Percentiles rank a stretch among this genome's conserved stretches.
Conservation (phyloP, 2,329 filamentous ascomycete species). For the Stylonectria norvegica region DNA sequence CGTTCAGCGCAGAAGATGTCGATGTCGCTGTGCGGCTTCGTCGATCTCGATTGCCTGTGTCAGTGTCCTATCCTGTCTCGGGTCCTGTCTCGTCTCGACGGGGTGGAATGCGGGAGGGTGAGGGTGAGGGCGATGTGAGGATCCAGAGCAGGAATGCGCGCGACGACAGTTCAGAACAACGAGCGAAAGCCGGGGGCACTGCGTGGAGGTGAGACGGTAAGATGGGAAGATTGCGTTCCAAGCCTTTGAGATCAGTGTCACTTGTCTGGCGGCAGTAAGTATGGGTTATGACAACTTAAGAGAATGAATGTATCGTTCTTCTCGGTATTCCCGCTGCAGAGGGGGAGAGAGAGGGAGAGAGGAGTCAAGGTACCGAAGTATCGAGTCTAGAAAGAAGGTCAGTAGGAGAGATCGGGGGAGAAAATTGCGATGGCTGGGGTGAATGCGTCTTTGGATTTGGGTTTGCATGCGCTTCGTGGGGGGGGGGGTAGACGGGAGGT, state of each 20-base stretch:
- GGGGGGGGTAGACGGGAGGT: slow-evolving; percentile 13
- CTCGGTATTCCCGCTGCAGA: too few relatives aligned
- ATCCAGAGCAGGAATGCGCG: slow-evolving; percentile 20
- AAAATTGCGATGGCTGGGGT: too few relatives aligned
- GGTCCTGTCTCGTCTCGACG: slow-evolving; percentile 8
- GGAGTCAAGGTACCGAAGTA: too few relatives aligned
- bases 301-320: too few relatives aligned
- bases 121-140: slow-evolving; percentile 11
- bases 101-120: slow-evolving; percentile 21
- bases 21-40: slow-evolving; percentile 4
- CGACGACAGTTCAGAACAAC: slow-evolving; percentile 22
- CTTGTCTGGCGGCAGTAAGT: slow-evolving; percentile 1
- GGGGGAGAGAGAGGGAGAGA: too few relatives aligned
- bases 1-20: slow-evolving; percentile 5
- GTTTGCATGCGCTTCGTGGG: neutral
- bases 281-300: neutral
- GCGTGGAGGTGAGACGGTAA: slow-evolving; percentile 23
- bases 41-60: slow-evolving; percentile 3
- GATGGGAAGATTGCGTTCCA: neutral
- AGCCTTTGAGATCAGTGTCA: too few relatives aligned
- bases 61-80: slow-evolving; percentile 15
- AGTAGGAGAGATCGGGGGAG: too few relatives aligned
- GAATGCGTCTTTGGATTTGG: too few relatives aligned
- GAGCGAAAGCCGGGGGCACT: slow-evolving; percentile 26
- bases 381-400: too few relatives aligned